A percentile compares a stretch with the other conserved stretches of the same genome.
Conservation (phyloP, 495 filamentous ascomycete genomes). For the Aspergillus ellipticus region DNA sequence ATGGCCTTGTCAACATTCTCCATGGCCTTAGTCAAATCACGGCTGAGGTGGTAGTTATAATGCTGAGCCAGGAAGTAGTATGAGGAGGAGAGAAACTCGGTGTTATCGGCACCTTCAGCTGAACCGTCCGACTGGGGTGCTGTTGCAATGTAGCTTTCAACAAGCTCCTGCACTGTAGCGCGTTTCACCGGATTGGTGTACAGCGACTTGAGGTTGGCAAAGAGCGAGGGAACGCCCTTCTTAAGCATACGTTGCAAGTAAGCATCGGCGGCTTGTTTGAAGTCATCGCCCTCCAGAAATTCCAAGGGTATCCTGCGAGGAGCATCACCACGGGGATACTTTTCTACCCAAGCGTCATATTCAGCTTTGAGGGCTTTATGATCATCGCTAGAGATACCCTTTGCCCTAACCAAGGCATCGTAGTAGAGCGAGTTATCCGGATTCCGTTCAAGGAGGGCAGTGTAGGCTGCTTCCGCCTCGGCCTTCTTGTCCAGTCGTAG, state of each 20-base stretch:
- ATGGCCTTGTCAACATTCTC: conserved; percentile 79
- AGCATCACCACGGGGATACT: conserved; percentile 79
- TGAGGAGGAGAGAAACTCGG: conserved; percentile 65
- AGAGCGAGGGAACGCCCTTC: conserved; percentile 94
- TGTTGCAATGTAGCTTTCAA: conserved; percentile 66
- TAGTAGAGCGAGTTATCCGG: conserved; percentile 86
- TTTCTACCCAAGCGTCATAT: conserved; percentile 77
- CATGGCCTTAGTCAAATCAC: conserved; percentile 76
- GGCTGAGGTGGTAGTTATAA: conserved; percentile 87
- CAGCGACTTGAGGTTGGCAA: conserved; percentile 91
- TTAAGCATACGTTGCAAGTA: conserved; percentile 86
- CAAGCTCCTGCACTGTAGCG: conserved; percentile 67
- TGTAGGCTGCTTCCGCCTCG: conserved; percentile 80
- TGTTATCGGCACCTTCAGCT: conserved; percentile 44
- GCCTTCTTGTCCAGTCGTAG: conserved; percentile 70
- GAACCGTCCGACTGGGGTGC: conserved; percentile 43
- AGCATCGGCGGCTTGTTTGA: conserved; percentile 69
- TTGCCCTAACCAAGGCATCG: conserved; percentile 62
- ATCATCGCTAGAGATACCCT: conserved; percentile 61
- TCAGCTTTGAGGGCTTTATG: conserved; percentile 61
- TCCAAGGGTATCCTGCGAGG: conserved; percentile 83
- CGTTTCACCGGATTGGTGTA: conserved; percentile 76
- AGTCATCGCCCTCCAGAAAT: conserved; percentile 81
- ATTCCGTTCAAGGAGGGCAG: conserved; percentile 77
- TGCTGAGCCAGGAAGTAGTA: conserved; percentile 95